Conservation (phyloP, 164 flowering plant genomes). For the Piper betle region DNA sequence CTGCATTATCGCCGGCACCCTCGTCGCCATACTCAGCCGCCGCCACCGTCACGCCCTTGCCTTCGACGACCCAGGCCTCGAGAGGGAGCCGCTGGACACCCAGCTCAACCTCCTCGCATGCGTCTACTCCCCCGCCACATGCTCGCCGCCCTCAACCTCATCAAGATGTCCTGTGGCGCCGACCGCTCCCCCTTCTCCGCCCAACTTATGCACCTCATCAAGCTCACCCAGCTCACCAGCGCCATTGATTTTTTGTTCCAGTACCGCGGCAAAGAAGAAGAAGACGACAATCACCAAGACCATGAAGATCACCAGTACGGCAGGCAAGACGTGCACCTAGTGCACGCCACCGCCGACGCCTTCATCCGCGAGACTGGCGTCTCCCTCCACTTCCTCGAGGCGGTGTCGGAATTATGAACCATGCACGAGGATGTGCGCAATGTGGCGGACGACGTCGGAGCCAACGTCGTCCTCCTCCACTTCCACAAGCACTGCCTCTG, state of each 20-base stretch:
- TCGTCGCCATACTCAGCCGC: not conserved
- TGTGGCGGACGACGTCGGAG: constrained; percentile 36
- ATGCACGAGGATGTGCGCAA: constrained; percentile 57
- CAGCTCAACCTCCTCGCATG: constrained; percentile 9
- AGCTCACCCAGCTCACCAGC: constrained; percentile 5
- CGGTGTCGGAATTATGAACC: constrained; percentile 24
- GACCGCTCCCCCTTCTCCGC: not conserved
- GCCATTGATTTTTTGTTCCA: constrained; percentile 32
- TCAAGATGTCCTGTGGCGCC: not conserved
- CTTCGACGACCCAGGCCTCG: not conserved
- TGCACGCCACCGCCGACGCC: constrained; percentile 37
- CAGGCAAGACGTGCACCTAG: constrained; percentile 49
- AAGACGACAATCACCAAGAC: too few relatives aligned
- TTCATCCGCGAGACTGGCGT: constrained; percentile 30
- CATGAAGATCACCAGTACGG: constrained; percentile 52
- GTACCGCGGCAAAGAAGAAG: constrained; percentile 27
- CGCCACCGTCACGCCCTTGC: not conserved
- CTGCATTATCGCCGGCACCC: too few relatives aligned
- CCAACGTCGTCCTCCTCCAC: constrained; percentile 33
- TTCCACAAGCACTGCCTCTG: constrained; percentile 4
- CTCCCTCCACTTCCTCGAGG: constrained; percentile 23
- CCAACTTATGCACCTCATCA: too few relatives aligned
- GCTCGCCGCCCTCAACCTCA: not conserved
- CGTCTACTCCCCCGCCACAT: not conserved
- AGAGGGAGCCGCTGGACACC: not conserved